Evolutionary conservation across 768 basidiomycete species (phyloP).

Genomic region (Antrodiella citrinella): DNA sequence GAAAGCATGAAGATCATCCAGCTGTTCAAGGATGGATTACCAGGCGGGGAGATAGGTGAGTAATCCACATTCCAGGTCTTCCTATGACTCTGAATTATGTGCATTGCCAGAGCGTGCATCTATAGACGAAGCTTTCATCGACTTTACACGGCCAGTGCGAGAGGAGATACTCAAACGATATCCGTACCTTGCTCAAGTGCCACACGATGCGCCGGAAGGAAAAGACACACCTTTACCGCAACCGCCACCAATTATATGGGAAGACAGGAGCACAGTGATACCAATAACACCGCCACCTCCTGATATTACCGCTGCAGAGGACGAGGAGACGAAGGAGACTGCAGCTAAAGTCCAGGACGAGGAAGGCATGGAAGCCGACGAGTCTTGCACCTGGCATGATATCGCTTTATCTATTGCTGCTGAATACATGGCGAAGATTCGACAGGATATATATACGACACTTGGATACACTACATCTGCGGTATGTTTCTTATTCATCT

Average conservation of each 20-base stretch:
- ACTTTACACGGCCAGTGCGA: slow-evolving; percentile 79
- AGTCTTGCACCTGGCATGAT: slow-evolving; percentile 75
- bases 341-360: not conserved
- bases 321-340: not conserved
- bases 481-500: slow-evolving; percentile 34
- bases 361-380: slow-evolving; percentile 18
- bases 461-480: slow-evolving; percentile 94
- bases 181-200: slow-evolving; percentile 67
- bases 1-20: slow-evolving; percentile 85
- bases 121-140: slow-evolving; percentile 95
- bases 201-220: slow-evolving; percentile 59
- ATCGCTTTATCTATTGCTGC: slow-evolving; percentile 85
- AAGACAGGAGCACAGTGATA: slow-evolving; percentile 50
- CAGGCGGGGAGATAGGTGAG: slow-evolving; percentile 76
- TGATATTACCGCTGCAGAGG: slow-evolving; percentile 14
- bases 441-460: slow-evolving; percentile 55
- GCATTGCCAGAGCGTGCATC: slow-evolving; percentile 78
- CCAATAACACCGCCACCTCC: slow-evolving; percentile 34
- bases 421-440: slow-evolving; percentile 71
- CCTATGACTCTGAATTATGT: slow-evolving; percentile 1
- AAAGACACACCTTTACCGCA: slow-evolving; percentile 72
- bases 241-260: slow-evolving; percentile 61
- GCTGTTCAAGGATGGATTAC: slow-evolving; percentile 73
- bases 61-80: not conserved
- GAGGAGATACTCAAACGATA: slow-evolving; percentile 64